Base-by-base conservation (phyloP, 306 rosid genomes). In the Dicorynia guianensis region DNA sequence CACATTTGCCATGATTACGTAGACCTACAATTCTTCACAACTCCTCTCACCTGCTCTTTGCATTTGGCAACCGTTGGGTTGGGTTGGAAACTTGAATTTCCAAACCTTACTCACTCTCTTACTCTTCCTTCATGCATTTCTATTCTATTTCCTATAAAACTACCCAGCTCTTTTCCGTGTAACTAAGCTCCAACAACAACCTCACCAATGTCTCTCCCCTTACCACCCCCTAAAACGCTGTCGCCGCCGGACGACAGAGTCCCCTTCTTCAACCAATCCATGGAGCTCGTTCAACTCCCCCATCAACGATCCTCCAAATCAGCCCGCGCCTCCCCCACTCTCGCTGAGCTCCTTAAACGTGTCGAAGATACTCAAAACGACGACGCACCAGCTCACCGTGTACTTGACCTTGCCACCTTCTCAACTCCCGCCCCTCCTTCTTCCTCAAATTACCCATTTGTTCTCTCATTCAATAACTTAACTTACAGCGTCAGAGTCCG, bases 291-390 rank as follows among this genome's bases (percentile, higher is more conserved):
- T 46, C 81, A 77, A 11, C 62, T 72, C 35, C 74, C 79, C 3
- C 38, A 20, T 18, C 67, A 38, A 60, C 58, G 36, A 20, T 46
- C 72, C 52, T 25, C 47, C 58, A 44, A 48, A 12, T 25, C 30
- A 25, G 40, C 63, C 8, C 56, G 6, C n/a, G 7, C 14, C 44
- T 81, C 83, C 20, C 89, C 90, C 11, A 82, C 96, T 11, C 90
- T 92, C 9, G 97, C 75, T 0, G 90, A 94, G 77, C 96, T 92
- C 10, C 93, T 94, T 0, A 83, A 81, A 80, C 87, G 82, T 55
- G 96, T 91, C 0, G 93, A 84, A 52, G 90, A 84, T 50, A 84
- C 91, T 0, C 97, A 84, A 80, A 84, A 83, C 67, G 79, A 71
- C 69, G 8, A 71, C 73, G n/a, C 67, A 59, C 76, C 68, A 17